Evolutionary conservation across 73 alveolate genomes (phyloP).

Genomic region (Effrenium voratum): DNA sequence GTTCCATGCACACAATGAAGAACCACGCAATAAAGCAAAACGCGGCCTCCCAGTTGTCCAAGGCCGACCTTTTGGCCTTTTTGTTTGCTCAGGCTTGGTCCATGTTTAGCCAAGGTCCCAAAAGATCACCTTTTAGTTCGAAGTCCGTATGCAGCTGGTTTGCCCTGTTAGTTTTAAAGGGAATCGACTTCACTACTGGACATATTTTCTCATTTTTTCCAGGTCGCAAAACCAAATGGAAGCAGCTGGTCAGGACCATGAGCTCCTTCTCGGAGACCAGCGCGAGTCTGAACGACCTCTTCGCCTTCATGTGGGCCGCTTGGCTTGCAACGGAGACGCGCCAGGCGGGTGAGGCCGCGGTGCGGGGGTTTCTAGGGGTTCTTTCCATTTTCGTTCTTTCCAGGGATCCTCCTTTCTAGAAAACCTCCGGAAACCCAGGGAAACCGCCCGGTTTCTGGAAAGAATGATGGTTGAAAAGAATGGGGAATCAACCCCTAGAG

Average conservation of each 20-base stretch:
- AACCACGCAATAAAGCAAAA: too few relatives aligned
- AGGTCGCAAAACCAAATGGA: not conserved
- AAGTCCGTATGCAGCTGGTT: not conserved
- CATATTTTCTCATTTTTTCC: not conserved
- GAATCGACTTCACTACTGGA: not conserved
- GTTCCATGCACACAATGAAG: too few relatives aligned
- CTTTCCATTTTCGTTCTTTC: not conserved
- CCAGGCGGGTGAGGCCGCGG: too few relatives aligned
- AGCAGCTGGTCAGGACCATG: slow-evolving; percentile 16
- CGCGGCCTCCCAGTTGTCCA: too few relatives aligned
- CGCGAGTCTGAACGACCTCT: slow-evolving; percentile 8
- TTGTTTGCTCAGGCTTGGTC: not conserved
- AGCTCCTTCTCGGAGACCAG: slow-evolving; percentile 63
- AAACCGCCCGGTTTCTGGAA: not conserved
- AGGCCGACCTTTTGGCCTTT: not conserved
- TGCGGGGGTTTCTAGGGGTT: not conserved
- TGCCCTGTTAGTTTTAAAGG: not conserved
- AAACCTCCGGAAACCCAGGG: not conserved
- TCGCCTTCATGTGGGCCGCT: slow-evolving; percentile 41
- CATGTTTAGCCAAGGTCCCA: too few relatives aligned
- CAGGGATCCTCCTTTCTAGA: not conserved
- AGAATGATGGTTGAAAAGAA: too few relatives aligned
- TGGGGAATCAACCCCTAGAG: too few relatives aligned
- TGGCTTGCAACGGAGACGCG: not conserved
- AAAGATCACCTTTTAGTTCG: not conserved